A percentile compares a stretch with the other conserved stretches of the same genome.
Evolutionary conservation across 768 basidiomycete species (phyloP).

Genomic region (Lactarius tabidus): DNA sequence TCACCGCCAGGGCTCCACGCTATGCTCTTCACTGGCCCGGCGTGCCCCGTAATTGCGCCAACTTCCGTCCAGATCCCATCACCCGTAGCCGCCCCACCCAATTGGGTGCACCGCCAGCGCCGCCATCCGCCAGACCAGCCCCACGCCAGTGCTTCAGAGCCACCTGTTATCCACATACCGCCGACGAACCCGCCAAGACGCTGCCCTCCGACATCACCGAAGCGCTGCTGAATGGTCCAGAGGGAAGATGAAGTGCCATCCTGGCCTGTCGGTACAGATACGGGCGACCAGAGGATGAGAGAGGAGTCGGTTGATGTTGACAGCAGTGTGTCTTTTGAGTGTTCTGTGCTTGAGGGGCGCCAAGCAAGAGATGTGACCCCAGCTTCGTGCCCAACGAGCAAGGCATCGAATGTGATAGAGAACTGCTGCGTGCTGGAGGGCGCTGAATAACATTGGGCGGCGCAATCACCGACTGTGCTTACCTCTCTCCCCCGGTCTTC

Average conservation of each 20-base stretch:
- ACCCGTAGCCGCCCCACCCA: slow-evolving; percentile 16
- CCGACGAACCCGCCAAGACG: slow-evolving; percentile 90
- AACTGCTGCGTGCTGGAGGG: slow-evolving; percentile 47
- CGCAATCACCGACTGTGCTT: not conserved
- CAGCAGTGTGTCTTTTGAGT: slow-evolving; percentile 53
- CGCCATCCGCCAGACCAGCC: slow-evolving; percentile 97
- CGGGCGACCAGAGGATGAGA: slow-evolving; percentile 90
- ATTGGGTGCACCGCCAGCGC: slow-evolving; percentile 60
- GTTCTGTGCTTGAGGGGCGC: slow-evolving; percentile 45
- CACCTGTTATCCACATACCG: slow-evolving; percentile 69
- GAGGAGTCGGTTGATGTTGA: slow-evolving; percentile 96
- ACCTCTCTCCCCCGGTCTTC: slow-evolving; percentile 45
- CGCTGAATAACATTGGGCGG: slow-evolving; percentile 3
- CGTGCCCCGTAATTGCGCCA: slow-evolving; percentile 84
- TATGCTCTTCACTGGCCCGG: slow-evolving; percentile 70
- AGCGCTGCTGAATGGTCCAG: slow-evolving; percentile 88
- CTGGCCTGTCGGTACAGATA: slow-evolving; percentile 40
- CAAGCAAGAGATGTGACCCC: slow-evolving; percentile 87
- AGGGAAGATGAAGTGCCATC: slow-evolving; percentile 52
- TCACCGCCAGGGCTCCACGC: slow-evolving; percentile 85
- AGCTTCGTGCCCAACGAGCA: slow-evolving; percentile 94
- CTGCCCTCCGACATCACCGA: slow-evolving; percentile 93
- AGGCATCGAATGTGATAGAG: slow-evolving; percentile 86
- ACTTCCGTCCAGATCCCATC: slow-evolving; percentile 66
- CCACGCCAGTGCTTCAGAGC: slow-evolving; percentile 69